These are phyloP conservation scores for Aspergillus kassunensis DNA, from an alignment of 495 filamentous ascomycete genomes.

Conservation along the genomic window DNA sequence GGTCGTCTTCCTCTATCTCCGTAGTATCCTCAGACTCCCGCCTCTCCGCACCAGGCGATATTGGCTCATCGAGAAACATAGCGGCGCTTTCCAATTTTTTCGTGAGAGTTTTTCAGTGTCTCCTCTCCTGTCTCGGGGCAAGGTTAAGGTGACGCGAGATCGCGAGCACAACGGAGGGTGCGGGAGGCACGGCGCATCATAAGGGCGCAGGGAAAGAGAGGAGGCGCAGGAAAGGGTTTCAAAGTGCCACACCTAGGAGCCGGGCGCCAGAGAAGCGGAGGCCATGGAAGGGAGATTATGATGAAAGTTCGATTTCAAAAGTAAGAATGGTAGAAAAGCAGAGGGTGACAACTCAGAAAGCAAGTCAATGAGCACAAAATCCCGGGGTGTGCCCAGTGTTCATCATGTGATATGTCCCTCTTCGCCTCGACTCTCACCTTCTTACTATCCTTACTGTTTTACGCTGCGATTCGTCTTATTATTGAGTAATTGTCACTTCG, in stretches of 20 bases:
- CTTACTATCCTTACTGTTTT: no score
- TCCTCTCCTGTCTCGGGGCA: slow-evolving; percentile 1
- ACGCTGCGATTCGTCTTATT: no score
- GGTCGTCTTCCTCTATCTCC: slow-evolving; percentile 7
- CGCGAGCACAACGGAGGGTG: slow-evolving; percentile 29
- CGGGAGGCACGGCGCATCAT: slow-evolving; percentile 36
- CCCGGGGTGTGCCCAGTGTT: slow-evolving; percentile 17
- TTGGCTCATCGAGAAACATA: slow-evolving; percentile 14
- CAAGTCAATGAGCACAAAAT: slow-evolving; percentile 18
- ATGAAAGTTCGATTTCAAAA: neutral
- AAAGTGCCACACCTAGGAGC: slow-evolving; percentile 18
- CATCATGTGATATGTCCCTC: slow-evolving; percentile 28
- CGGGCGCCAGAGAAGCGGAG: slow-evolving; percentile 28
- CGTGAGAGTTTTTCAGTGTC: neutral
- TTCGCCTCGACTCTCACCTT: neutral
- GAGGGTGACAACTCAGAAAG: slow-evolving; percentile 22
- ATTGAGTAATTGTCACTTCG: no score
- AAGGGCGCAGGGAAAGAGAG: slow-evolving; percentile 22
- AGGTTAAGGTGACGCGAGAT: slow-evolving; percentile 29
- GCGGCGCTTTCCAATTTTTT: neutral
- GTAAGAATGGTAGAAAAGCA: slow-evolving; percentile 3
- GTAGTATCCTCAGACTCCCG: slow-evolving; percentile 10
- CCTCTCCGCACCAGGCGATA: slow-evolving; percentile 13
- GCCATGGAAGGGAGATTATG: slow-evolving; percentile 28
- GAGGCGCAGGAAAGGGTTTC: slow-evolving; percentile 22